Evolutionary conservation across 2,329 filamentous ascomycete species (phyloP).

Genomic region (Fusarium miscanthi): DNA sequence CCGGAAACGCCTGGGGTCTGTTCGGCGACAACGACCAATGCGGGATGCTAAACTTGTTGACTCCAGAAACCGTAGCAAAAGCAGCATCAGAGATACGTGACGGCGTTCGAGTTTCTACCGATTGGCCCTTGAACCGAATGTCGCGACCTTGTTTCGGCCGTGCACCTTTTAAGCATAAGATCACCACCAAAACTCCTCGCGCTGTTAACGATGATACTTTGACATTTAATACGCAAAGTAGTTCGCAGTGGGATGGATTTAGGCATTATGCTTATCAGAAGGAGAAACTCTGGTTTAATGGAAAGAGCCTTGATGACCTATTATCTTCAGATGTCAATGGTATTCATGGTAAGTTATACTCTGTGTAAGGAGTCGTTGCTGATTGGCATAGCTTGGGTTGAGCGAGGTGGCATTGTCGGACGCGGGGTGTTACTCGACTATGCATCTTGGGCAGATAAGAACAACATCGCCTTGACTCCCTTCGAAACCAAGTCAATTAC

Average conservation of each 20-base stretch:
- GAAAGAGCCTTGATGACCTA: conserved; percentile 56
- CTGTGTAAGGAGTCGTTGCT: fast-evolving
- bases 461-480: conserved; percentile 51
- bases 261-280: conserved; percentile 54
- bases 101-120: conserved; percentile 48
- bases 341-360: conserved; percentile 40
- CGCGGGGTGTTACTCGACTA: conserved; percentile 66
- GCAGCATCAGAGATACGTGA: conserved; percentile 48
- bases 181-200: conserved; percentile 43
- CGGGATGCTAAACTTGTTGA: conserved; percentile 66
- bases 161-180: conserved; percentile 45
- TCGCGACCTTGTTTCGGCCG: conserved; percentile 50
- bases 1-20: conserved; percentile 67
- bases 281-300: conserved; percentile 50
- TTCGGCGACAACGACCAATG: conserved; percentile 63
- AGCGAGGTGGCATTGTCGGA: conserved; percentile 58
- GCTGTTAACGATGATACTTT: conserved; percentile 50
- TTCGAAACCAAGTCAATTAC: conserved; percentile 58
- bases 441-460: conserved; percentile 55
- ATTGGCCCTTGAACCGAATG: conserved; percentile 51
- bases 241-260: conserved; percentile 55
- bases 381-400: conserved; percentile 9
- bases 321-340: conserved; percentile 48
- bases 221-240: conserved; percentile 52
- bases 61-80: conserved; percentile 43